Percentiles rank a stretch among this genome's conserved stretches.
Evolutionary conservation across 2,329 filamentous ascomycete genomes (phyloP).

Genomic region (Colletotrichum lentis): DNA sequence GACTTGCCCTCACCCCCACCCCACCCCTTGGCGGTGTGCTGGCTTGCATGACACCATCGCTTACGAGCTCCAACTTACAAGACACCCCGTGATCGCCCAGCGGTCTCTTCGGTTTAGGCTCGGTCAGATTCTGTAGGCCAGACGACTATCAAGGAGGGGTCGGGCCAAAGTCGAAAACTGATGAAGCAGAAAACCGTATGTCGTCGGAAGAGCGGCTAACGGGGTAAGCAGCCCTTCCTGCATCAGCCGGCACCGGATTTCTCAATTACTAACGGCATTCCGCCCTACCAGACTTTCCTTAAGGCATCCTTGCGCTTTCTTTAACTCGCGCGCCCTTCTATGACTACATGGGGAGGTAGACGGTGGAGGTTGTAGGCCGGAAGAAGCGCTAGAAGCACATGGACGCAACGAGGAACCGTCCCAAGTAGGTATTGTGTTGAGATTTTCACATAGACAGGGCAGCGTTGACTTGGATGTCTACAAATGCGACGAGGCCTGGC

Average conservation of each 20-base stretch:
- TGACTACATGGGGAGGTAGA: neutral
- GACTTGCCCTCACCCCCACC: no score
- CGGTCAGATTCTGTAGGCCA: no score
- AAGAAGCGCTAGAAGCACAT: neutral
- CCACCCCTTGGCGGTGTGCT: no score
- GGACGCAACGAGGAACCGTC: neutral
- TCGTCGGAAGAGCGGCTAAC: conserved; percentile 14
- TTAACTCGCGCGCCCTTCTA: neutral
- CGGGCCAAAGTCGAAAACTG: no score
- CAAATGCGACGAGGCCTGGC: neutral
- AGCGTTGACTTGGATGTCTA: neutral
- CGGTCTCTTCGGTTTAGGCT: neutral
- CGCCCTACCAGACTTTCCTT: neutral
- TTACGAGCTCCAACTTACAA: neutral
- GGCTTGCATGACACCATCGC: neutral
- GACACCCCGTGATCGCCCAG: neutral
- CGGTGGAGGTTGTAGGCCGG: neutral
- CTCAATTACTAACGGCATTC: conserved; percentile 8
- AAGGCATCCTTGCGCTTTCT: neutral
- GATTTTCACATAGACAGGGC: neutral
- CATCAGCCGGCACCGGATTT: conserved; percentile 6
- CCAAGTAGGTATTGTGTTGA: neutral
- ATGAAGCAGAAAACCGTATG: no score
- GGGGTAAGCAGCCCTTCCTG: conserved; percentile 17
- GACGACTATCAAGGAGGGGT: no score